phyloP scores from a whole-genome alignment of 257 asterid genomes.

The Solanum boliviense region DNA sequence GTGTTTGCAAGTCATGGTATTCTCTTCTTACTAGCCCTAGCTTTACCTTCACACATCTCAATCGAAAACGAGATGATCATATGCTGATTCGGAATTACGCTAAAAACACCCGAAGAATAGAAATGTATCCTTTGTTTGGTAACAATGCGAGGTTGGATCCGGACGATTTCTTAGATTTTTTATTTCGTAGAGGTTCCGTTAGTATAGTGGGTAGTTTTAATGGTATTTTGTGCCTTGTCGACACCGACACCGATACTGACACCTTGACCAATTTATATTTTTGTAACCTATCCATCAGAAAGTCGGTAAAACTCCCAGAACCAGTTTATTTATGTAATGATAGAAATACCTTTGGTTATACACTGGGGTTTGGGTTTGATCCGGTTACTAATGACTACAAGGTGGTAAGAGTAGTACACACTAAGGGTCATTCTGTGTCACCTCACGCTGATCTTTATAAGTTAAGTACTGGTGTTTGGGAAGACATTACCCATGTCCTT shows the following conservation, averaged over 20 bases:
- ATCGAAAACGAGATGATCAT: not conserved
- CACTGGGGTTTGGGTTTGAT: not conserved
- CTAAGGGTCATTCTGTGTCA: accelerated
- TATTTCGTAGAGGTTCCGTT: not conserved
- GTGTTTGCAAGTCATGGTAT: constrained; percentile 7
- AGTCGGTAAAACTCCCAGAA: not conserved
- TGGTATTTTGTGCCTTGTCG: not conserved
- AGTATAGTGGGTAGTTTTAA: not conserved
- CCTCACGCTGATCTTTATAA: not conserved
- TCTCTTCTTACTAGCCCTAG: not conserved
- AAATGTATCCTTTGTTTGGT: not conserved
- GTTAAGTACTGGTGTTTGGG: not conserved
- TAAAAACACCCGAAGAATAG: not conserved
- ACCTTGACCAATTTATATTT: not conserved
- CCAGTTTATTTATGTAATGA: not conserved
- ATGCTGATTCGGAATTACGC: not conserved
- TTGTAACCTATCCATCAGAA: not conserved
- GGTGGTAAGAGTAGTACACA: not conserved
- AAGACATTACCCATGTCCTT: not conserved
- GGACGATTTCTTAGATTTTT: not conserved
- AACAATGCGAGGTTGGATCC: not conserved
- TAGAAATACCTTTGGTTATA: not conserved
- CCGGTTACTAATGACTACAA: not conserved
- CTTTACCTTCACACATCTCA: not conserved
- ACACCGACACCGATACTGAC: not conserved